Evolutionary conservation across 768 basidiomycete species (phyloP).

Genomic region (Baorangia bicolor): DNA sequence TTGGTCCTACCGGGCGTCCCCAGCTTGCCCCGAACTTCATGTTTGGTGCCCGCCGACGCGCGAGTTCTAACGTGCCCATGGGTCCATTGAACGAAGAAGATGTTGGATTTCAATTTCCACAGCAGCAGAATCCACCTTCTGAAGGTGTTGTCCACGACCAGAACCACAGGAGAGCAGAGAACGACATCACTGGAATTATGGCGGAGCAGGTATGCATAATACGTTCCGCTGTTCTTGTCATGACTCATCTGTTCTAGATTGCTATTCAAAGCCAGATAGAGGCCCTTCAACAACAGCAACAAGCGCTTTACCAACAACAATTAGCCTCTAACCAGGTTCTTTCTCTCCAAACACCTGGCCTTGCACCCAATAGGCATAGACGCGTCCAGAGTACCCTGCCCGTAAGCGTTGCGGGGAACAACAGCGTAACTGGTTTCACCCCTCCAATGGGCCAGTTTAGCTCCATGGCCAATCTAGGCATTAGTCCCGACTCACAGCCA

Average conservation of each 20-base stretch:
- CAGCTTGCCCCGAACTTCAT: slow-evolving; percentile 91
- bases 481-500: slow-evolving; percentile 64
- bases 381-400: slow-evolving; percentile 87
- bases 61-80: slow-evolving; percentile 53
- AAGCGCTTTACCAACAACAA: slow-evolving; percentile 86
- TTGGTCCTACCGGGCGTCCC: slow-evolving; percentile 78
- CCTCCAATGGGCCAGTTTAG: slow-evolving; percentile 65
- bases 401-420: slow-evolving; percentile 47
- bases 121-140: slow-evolving; percentile 46
- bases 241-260: slow-evolving; percentile 49
- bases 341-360: slow-evolving; percentile 74
- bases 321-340: slow-evolving; percentile 85
- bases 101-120: slow-evolving; percentile 79
- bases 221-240: background rate
- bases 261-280: slow-evolving; percentile 90
- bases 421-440: slow-evolving; percentile 33
- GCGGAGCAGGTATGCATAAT: slow-evolving; percentile 76
- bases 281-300: slow-evolving; percentile 86
- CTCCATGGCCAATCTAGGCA: slow-evolving; percentile 46
- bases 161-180: slow-evolving; percentile 57
- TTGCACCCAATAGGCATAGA: slow-evolving; percentile 71
- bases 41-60: slow-evolving; percentile 68
- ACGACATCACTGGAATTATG: slow-evolving; percentile 87
- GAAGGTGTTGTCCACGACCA: slow-evolving; percentile 31
- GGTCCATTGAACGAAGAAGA: slow-evolving; percentile 82